Conservation (phyloP, 1,284 basidiomycete species). For the Ceratobasidium sp. region DNA sequence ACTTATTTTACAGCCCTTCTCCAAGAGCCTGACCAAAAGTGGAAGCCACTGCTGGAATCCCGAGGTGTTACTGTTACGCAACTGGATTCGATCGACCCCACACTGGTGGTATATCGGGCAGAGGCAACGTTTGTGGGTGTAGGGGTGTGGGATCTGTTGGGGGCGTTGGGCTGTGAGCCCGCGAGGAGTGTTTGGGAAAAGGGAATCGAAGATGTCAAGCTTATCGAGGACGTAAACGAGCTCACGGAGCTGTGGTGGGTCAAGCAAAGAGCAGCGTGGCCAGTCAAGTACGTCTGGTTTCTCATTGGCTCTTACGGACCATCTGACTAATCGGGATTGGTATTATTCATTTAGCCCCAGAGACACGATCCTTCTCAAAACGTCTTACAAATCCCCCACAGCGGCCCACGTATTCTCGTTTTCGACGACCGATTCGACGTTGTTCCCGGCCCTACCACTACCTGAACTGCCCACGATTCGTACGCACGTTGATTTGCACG, state of each 20-base stretch:
- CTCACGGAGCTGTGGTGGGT: conserved; percentile 92
- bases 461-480: conserved; percentile 81
- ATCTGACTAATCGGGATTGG: not conserved
- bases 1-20: conserved; percentile 97
- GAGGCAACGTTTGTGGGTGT: conserved; percentile 98
- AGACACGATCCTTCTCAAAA: conserved; percentile 90
- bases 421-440: conserved; percentile 86
- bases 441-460: conserved; percentile 83
- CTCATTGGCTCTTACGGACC: conserved; percentile 38
- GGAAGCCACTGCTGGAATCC: conserved; percentile 81
- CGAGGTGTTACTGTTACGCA: conserved; percentile 93
- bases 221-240: conserved; percentile 92
- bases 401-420: conserved; percentile 97
- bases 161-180: conserved; percentile 84
- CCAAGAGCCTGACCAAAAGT: conserved; percentile 98
- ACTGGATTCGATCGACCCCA: conserved; percentile 96
- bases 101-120: conserved; percentile 93
- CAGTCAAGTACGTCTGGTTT: conserved; percentile 72
- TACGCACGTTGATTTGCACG: conserved; percentile 93
- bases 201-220: conserved; percentile 80
- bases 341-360: conserved; percentile 78
- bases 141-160: conserved; percentile 95
- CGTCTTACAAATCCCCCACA: conserved; percentile 95
- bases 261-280: conserved; percentile 89
- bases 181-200: conserved; percentile 89